phyloP scores from a whole-genome alignment of 2,329 filamentous ascomycete species.

The Pseudogymnoascus sp. region DNA sequence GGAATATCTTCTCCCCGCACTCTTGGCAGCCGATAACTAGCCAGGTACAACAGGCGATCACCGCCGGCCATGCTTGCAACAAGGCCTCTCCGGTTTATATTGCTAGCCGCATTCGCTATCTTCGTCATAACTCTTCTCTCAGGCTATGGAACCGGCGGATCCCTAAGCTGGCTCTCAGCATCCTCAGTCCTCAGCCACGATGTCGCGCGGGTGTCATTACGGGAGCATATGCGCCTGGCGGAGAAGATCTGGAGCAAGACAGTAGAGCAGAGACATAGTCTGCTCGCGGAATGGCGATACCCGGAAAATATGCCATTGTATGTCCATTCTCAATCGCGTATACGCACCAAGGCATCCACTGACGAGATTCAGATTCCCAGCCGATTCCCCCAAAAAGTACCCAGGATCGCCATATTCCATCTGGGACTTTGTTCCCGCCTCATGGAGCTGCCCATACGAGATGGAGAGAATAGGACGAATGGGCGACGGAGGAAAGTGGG shows the following conservation, averaged over 20 bases:
- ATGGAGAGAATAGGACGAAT: constrained; percentile 34
- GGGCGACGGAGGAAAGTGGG: constrained; percentile 38
- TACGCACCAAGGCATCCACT: background rate
- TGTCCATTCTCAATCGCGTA: background rate
- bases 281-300: constrained; percentile 21
- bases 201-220: background rate
- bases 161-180: background rate
- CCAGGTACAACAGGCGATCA: constrained; percentile 1
- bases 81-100: background rate
- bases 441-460: constrained; percentile 35
- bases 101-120: background rate
- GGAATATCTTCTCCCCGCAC: background rate
- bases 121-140: background rate
- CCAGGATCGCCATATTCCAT: constrained; percentile 29
- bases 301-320: constrained; percentile 24
- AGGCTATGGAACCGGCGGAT: background rate
- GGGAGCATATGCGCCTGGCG: constrained; percentile 4
- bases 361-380: constrained; percentile 21
- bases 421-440: constrained; percentile 36
- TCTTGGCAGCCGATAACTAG: background rate
- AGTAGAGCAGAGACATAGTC: constrained; percentile 26
- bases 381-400: constrained; percentile 16
- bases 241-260: constrained; percentile 27
- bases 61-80: background rate
- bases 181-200: background rate